Evolutionary conservation across 805 yeast species (phyloP), one percentile per base, ranked within the genome.

Genomic region (Candida maris): DNA sequence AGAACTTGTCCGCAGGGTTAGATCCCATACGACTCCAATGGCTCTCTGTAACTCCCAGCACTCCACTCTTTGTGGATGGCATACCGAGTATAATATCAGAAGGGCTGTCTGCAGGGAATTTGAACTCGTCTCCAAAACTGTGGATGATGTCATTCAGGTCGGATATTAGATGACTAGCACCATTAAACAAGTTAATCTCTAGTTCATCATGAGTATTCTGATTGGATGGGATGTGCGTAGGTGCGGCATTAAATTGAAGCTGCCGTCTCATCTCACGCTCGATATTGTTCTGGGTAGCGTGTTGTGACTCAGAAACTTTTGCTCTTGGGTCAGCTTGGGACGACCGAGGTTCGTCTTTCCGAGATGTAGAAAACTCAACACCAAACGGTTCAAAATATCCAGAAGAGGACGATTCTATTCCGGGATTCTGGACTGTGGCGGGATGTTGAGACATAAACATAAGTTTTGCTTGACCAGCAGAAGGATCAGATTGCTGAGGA

Each of bases 61-160:
- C 8, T 8, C 15, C 21, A 12, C 9, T 18, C 8, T 28, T 28
- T 10, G 8, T 9, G 8, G 7, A 23, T 22, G 33, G 30, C 22
- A 24, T 27, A 7, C n/a, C 20, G 13, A 9, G 27, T 5, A 26
- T 27, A 10, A 17, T 38, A 23, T 19, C 8, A 27, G 13, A 22
- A 18, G 20, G n/a, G 21, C 12, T 30, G 15, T 31, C 33, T 10
- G 38, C 28, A 12, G 51, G 49, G 14, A 43, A 43, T 19, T 47
- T 49, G 21, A 49, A 44, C 19, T 59, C 61, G 8, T 39, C 25
- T 10, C 49, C 49, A 39, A 59, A 54, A 10, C 51, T 52, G 22
- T 56, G 52, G 27, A 63, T 59, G 33, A 63, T 38, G 13, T 56
- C 63, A 37, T 62, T 62, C 35, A 63, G 46, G 35, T 63, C 66